These are phyloP conservation scores for Coniosporium apollinis DNA, from an alignment of 495 filamentous ascomycete genomes.

Conservation along the genomic window DNA sequence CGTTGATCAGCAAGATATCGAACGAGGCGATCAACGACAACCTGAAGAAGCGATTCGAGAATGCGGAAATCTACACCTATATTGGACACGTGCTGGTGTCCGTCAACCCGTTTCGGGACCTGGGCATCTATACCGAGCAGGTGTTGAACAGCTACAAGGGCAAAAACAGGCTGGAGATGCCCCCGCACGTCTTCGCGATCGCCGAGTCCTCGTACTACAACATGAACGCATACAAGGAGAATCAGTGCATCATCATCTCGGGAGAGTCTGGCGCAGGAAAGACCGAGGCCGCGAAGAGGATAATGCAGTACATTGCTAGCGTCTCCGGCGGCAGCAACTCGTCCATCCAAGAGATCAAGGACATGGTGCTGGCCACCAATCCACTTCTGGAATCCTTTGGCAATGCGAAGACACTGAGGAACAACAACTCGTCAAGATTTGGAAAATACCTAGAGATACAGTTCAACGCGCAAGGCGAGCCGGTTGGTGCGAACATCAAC, in stretches of 20 bases:
- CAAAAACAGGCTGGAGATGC: slow-evolving; percentile 91
- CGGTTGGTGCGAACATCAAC: slow-evolving; percentile 91
- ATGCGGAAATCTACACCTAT: slow-evolving; percentile 97
- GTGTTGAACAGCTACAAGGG: slow-evolving; percentile 83
- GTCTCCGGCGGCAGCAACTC: slow-evolving; percentile 78
- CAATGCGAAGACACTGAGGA: slow-evolving; percentile 92
- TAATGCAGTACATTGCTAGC: slow-evolving; percentile 99
- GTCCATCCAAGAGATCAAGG: slow-evolving; percentile 94
- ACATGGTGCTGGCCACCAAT: slow-evolving; percentile 98
- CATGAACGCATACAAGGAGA: slow-evolving; percentile 99
- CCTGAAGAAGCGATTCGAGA: slow-evolving; percentile 89
- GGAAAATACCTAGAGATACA: slow-evolving; percentile 97
- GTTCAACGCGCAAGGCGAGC: slow-evolving; percentile 86
- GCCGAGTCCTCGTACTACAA: slow-evolving; percentile 97
- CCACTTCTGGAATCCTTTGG: slow-evolving; percentile 94
- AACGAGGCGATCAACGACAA: slow-evolving; percentile 99
- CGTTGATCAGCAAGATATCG: slow-evolving; percentile 91
- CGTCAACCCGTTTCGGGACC: slow-evolving; percentile 94
- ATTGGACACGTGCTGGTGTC: slow-evolving; percentile 99
- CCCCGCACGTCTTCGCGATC: slow-evolving; percentile 95
- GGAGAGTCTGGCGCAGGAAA: slow-evolving; percentile 98
- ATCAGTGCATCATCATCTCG: slow-evolving; percentile 98
- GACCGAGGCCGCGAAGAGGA: slow-evolving; percentile 96
- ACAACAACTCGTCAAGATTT: slow-evolving; percentile 97
- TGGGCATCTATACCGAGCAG: slow-evolving; percentile 94